These are phyloP conservation scores for Cordia subcordata DNA, from an alignment of 257 asterid species.

Conservation along the genomic window DNA sequence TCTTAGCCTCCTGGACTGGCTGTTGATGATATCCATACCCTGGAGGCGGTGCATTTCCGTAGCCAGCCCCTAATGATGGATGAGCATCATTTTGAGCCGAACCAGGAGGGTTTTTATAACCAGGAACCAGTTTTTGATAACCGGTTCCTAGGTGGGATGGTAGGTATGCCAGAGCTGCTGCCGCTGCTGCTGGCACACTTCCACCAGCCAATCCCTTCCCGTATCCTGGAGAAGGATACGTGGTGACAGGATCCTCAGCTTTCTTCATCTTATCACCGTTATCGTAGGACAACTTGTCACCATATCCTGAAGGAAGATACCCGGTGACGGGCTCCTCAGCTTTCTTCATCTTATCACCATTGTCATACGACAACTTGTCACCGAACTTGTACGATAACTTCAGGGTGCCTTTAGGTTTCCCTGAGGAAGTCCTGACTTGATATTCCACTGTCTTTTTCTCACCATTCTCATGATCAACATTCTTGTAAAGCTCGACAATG, in stretches of 20 bases:
- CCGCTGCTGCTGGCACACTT: slow-evolving; percentile 29
- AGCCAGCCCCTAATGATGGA: slow-evolving; percentile 23
- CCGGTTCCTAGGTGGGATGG: slow-evolving; percentile 18
- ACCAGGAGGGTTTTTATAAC: slow-evolving; percentile 33
- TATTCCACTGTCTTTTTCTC: slow-evolving; percentile 38
- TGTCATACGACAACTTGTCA: slow-evolving; percentile 12
- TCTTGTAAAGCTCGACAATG: slow-evolving; percentile 38
- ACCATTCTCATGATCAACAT: neutral
- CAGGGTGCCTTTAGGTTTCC: slow-evolving; percentile 63
- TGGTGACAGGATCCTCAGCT: slow-evolving; percentile 41
- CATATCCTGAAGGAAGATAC: slow-evolving; percentile 51
- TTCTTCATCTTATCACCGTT: slow-evolving; percentile 15
- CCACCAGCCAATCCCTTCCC: too few species aligned
- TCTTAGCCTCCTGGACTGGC: slow-evolving; percentile 46
- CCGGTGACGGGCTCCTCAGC: slow-evolving; percentile 43
- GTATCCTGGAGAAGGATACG: too few species aligned
- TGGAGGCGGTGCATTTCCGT: slow-evolving; percentile 28
- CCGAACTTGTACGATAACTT: slow-evolving; percentile 61
- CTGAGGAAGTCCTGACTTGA: slow-evolving; percentile 45
- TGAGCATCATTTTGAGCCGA: slow-evolving; percentile 8
- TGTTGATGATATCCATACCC: slow-evolving; percentile 29
- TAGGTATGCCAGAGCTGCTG: slow-evolving; percentile 18
- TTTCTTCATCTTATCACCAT: neutral
- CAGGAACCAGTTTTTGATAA: slow-evolving; percentile 30
- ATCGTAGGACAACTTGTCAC: slow-evolving; percentile 33